phyloP scores from a whole-genome alignment of 176 grass and related monocot species.

The Puya raimondii region DNA sequence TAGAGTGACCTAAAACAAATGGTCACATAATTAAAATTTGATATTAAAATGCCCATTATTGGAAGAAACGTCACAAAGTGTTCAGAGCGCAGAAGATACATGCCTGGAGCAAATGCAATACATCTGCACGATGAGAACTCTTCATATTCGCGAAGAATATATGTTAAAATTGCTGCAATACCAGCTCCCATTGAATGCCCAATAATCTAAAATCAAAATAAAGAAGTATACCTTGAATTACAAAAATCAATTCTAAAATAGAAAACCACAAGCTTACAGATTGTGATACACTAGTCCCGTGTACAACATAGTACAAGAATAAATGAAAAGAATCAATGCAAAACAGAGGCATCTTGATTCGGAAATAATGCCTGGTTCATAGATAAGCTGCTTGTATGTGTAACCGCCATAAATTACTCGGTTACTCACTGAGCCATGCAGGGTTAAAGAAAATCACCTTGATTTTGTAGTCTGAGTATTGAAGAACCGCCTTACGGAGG shows the following conservation, averaged over 20 bases:
- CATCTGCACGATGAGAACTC: conserved; percentile 66
- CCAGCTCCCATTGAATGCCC: conserved; percentile 94
- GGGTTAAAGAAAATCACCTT: conserved; percentile 34
- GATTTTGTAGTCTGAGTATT: conserved; percentile 44
- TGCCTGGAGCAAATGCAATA: conserved; percentile 93
- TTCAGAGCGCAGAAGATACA: conserved; percentile 10
- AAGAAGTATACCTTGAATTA: conserved; percentile 20
- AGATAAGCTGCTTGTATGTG: conserved; percentile 2
- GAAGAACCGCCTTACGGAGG: conserved; percentile 29
- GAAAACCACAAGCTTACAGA: background rate
- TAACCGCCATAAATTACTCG: background rate
- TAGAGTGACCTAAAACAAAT: background rate
- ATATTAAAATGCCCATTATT: background rate
- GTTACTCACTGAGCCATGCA: background rate
- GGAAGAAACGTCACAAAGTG: no score
- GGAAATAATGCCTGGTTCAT: background rate
- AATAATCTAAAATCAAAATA: conserved; percentile 52
- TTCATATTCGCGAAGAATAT: conserved; percentile 74
- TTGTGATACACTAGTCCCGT: background rate
- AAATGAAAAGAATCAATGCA: background rate
- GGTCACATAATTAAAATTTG: background rate
- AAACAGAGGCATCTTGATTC: background rate
- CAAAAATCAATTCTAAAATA: conserved; percentile 10
- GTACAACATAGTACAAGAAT: background rate
- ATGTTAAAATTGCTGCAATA: conserved; percentile 75